Base-by-base conservation (phyloP, 2,329 filamentous ascomycete species). In the Paracamarosporium sp. region DNA sequence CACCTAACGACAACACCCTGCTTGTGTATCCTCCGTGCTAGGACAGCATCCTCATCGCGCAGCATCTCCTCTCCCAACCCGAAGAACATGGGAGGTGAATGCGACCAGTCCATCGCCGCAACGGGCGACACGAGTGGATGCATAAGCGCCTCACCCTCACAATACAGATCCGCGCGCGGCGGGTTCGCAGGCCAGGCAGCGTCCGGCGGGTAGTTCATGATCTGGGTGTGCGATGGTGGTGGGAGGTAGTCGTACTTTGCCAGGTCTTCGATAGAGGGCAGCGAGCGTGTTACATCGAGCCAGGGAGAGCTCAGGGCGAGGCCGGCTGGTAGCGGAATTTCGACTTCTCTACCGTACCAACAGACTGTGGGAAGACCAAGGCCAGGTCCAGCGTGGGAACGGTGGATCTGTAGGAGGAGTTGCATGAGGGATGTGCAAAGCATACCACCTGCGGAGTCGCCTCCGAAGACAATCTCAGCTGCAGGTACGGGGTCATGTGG, bases 401-500 rank as follows among this genome's bases (percentile, higher is more conserved):
- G 79, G 53, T 81, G 79, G 13, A 93, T 78, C 55, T 92, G 85
- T 1, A 93, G 81, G 1, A 94, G 67, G 0, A 90, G 81, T 70
- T 92, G 90, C 0, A 90, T 79, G 0, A 95, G 82, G 0, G 86
- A 84, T 13, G 92, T 81, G 13, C 81, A 77, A 38, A 94, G 83
- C 64, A 90, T 90, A 2, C 90, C 91, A 13, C 92, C 91, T 3
- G 92, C 91, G 56, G 86, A 89, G 70, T 95, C 91, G 36, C 91
- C 91, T 2, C 84, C 83, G 64, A 95, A 80, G 9, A 93, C 86
- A 40, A 95, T 88, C 54, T 91, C 81, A 40, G 81, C 79, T 0
- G 91, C 82, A 5, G 81, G 78, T 1, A 94, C 84, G 2, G 90
- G 79, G 13, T 83, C 80, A 71, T 95, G 91, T 43, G 87, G 83